phyloP scores from a whole-genome alignment of 768 basidiomycete genomes.

The Plicaturopsis crispa region DNA sequence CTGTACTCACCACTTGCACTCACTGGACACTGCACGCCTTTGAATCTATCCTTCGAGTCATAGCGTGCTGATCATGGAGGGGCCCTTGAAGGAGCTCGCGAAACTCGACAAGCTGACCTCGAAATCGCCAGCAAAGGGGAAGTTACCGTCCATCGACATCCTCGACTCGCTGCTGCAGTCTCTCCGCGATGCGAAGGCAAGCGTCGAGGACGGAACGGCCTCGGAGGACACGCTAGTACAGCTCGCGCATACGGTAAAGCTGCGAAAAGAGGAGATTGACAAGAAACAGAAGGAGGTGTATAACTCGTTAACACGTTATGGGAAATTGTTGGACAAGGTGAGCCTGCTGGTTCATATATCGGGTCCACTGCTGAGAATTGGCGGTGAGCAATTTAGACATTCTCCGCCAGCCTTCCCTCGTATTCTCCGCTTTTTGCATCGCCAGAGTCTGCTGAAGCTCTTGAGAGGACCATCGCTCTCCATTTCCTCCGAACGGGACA shows the following conservation, averaged over 20 bases:
- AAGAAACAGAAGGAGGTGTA: constrained; percentile 89
- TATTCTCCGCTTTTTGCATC: constrained; percentile 65
- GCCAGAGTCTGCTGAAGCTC: constrained; percentile 44
- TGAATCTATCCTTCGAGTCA: too few relatives aligned
- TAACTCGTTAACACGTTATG: constrained; percentile 64
- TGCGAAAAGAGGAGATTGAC: constrained; percentile 77
- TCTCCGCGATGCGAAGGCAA: constrained; percentile 48
- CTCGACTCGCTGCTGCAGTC: constrained; percentile 57
- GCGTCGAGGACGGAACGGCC: constrained; percentile 38
- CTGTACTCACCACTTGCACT: too few relatives aligned
- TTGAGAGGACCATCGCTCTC: constrained; percentile 64
- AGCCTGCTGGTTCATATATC: too few relatives aligned
- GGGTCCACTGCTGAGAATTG: background rate
- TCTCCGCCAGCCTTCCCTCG: constrained; percentile 51
- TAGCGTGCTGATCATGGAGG: constrained; percentile 75
- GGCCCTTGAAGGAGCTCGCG: constrained; percentile 66
- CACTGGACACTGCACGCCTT: too few relatives aligned
- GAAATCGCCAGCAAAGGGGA: constrained; percentile 36
- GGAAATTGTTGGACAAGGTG: constrained; percentile 91
- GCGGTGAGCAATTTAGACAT: constrained; percentile 61
- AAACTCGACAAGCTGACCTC: constrained; percentile 65
- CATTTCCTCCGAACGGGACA: constrained; percentile 81
- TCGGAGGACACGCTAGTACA: constrained; percentile 40
- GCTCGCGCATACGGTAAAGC: constrained; percentile 53
- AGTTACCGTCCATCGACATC: constrained; percentile 48